phyloP scores from a whole-genome alignment of 179 eudicot species.

The Patellifolia procumbens region DNA sequence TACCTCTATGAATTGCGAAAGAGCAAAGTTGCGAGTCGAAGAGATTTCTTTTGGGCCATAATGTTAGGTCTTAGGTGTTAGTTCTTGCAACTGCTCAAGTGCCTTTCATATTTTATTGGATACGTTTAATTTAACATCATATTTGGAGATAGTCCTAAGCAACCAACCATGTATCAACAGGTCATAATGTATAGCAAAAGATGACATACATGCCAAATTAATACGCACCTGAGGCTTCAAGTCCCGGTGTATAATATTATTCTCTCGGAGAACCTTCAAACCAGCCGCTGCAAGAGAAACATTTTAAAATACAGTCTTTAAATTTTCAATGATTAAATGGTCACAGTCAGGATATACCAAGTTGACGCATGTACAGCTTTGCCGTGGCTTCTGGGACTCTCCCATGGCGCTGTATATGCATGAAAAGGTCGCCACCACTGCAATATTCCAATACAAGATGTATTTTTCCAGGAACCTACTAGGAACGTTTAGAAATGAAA shows the following conservation, averaged over 20 bases:
- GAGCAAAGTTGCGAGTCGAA: no score
- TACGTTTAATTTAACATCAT: no score
- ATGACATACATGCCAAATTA: background rate
- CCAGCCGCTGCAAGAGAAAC: constrained; percentile 62
- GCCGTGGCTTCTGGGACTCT: constrained; percentile 82
- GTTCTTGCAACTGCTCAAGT: no score
- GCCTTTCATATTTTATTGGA: no score
- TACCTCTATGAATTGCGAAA: no score
- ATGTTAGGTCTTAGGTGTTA: no score
- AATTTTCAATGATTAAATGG: background rate
- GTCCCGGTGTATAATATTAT: constrained; percentile 85
- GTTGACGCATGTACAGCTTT: constrained; percentile 85
- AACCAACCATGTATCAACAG: constrained; percentile 12
- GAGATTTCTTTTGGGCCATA: no score
- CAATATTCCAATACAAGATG: constrained; percentile 91
- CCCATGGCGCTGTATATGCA: constrained; percentile 78
- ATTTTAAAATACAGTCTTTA: constrained; percentile 22
- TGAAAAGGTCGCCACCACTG: constrained; percentile 88
- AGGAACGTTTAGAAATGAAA: background rate
- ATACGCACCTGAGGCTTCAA: constrained; percentile 75
- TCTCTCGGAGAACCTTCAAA: constrained; percentile 66
- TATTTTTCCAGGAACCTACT: constrained; percentile 82
- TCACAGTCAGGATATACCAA: constrained; percentile 49
- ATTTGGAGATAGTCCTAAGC: background rate
- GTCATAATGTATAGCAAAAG: background rate